Conservation (phyloP, 306 rosid genomes). For the Cucurbita maxima region DNA sequence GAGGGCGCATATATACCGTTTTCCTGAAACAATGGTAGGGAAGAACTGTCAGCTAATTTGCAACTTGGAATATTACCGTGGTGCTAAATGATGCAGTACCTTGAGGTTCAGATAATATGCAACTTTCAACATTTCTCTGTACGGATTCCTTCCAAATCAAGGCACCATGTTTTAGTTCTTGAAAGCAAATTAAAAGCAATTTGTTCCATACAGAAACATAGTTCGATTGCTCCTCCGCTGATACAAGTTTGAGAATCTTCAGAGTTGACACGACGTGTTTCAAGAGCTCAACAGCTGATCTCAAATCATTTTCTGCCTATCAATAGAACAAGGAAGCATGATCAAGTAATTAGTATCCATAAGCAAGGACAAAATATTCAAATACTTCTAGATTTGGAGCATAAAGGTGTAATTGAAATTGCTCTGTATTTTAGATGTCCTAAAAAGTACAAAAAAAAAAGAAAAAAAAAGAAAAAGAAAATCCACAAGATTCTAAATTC, state of each 20-base stretch:
- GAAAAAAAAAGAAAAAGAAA: not conserved
- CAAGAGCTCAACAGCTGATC: slow-evolving; percentile 56
- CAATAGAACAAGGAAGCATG: slow-evolving; percentile 17
- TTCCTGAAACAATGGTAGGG: slow-evolving; percentile 26
- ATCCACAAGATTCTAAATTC: not conserved
- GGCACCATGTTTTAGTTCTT: slow-evolving; percentile 74
- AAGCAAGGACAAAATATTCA: not conserved
- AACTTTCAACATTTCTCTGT: slow-evolving; percentile 31
- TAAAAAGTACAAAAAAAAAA: not conserved
- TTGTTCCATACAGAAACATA: slow-evolving; percentile 57
- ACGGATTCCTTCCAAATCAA: slow-evolving; percentile 58
- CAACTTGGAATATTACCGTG: slow-evolving; percentile 1
- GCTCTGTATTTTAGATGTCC: not conserved
- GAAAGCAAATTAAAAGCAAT: slow-evolving; percentile 41
- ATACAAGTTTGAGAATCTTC: slow-evolving; percentile 47
- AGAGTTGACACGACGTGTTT: slow-evolving; percentile 41
- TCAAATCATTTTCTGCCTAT: slow-evolving; percentile 61
- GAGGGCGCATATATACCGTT: slow-evolving; percentile 44
- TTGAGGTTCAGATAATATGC: slow-evolving; percentile 41
- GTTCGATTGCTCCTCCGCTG: slow-evolving; percentile 47
- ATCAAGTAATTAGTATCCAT: slow-evolving; percentile 18
- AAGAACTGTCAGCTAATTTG: not conserved
- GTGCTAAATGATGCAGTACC: slow-evolving; percentile 33
- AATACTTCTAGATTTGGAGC: not conserved
- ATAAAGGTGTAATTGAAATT: not conserved